Evolutionary conservation across 257 asterid genomes (phyloP), one percentile per base, ranked within the genome.

Genomic region (Fraxinus quadrangulata): DNA sequence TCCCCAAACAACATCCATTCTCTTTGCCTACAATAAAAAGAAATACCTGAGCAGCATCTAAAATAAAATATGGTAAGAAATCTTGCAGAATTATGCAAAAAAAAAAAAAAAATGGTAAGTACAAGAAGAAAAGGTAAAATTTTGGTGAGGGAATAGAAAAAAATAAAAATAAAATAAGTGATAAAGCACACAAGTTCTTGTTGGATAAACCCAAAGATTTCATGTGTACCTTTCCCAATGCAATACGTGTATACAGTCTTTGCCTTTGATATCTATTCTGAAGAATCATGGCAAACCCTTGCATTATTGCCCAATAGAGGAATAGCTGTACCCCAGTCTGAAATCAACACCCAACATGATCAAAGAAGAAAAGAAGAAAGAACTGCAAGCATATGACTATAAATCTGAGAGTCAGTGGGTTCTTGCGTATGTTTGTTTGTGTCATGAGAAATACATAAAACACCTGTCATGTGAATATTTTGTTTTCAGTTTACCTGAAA

Each of bases 1-100:
- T 77, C 99, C 99, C 96, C 97, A 92, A 61, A 94, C 99, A 77
- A 94, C 97, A 81, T 94, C 99, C 97, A 94, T 94, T 86, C 99
- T 90, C 79, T 95, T 86, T 74, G 97, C 99, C 98, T 94, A 72
- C 74, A 90, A 66, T 73, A 56, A 77, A 75, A 75, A 40, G 73
- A 17, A 73, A 73, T 23, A 72, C 8, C 28, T 49, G 45, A 16
- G 67, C 21, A 71, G 37, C 70, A 66, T 33, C 39, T 33, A 63
- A 71, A 77, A 75, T 66, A 40, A 70, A 69, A 75, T 75, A 66
- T 7, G 4, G 49, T 42, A 73, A 72, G 54, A 37, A 40, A 75
- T 63, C 26, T 75, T 23, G 31, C 30, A 67, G 36, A 21, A 66
- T 54, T 56, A 34, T 59, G 73, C 72, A 26, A 26, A 26, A 61